phyloP scores from a whole-genome alignment of 148 eudicot species.

The Chenopodium album region DNA sequence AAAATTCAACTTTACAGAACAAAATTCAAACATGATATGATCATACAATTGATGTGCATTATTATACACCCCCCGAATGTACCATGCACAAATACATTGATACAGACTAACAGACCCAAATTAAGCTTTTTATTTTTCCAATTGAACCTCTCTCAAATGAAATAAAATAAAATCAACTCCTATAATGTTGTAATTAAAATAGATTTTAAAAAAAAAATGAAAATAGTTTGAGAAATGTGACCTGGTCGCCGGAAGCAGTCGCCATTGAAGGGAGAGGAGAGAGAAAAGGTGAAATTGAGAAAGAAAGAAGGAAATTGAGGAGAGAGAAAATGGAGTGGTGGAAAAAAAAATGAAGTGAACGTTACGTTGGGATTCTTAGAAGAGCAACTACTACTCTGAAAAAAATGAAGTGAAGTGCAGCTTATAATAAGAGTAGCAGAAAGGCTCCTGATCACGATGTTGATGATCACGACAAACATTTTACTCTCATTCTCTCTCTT shows the following conservation, averaged over 20 bases:
- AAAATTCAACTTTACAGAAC: neutral
- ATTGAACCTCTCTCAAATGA: too few species aligned
- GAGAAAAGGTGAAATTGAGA: neutral
- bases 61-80: too few species aligned
- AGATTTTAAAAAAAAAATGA: too few species aligned
- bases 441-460: constrained; percentile 37
- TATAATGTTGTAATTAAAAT: too few species aligned
- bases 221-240: constrained; percentile 22
- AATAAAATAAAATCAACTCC: too few species aligned
- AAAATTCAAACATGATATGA: too few species aligned
- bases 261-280: constrained; percentile 39
- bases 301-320: neutral
- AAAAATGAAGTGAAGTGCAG: neutral
- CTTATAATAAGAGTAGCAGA: constrained; percentile 16
- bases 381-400: too few species aligned
- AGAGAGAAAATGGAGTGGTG: neutral
- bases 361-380: constrained; percentile 4
- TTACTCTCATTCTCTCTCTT: neutral
- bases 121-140: too few species aligned
- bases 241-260: constrained; percentile 46
- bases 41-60: too few species aligned
- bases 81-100: too few species aligned
- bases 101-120: too few species aligned
- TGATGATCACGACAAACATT: constrained; percentile 33
- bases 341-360: constrained; percentile 10